Evolutionary conservation across 805 yeast species (phyloP).

Genomic region (Candida coquimbonensis): DNA sequence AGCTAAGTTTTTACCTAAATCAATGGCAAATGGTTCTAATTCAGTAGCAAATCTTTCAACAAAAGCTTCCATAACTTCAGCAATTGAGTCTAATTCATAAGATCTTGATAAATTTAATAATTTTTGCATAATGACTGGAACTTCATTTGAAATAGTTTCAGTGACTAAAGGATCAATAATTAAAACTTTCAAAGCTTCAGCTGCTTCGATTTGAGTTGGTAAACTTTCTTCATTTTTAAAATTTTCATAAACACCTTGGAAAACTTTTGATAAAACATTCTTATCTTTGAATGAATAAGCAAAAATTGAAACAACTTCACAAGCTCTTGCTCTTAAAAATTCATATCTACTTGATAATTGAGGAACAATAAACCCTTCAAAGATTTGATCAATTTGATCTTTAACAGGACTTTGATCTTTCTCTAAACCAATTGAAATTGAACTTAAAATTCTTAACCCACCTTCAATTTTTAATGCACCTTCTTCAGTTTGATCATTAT

Average conservation of each 20-base stretch:
- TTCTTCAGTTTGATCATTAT: slow-evolving; percentile 26
- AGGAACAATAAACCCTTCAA: slow-evolving; percentile 63
- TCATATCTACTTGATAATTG: slow-evolving; percentile 53
- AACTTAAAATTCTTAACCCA: slow-evolving; percentile 70
- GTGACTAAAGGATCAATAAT: slow-evolving; percentile 63
- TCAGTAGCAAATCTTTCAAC: slow-evolving; percentile 84
- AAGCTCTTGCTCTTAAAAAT: slow-evolving; percentile 71
- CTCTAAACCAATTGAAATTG: slow-evolving; percentile 48
- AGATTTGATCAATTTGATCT: slow-evolving; percentile 60
- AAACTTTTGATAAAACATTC: slow-evolving; percentile 32
- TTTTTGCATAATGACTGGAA: slow-evolving; percentile 77
- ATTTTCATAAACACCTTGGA: slow-evolving; percentile 33
- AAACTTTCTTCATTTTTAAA: slow-evolving; percentile 38
- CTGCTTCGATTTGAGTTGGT: slow-evolving; percentile 82
- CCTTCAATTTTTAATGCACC: slow-evolving; percentile 71
- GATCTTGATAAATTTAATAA: slow-evolving; percentile 68
- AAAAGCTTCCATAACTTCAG: slow-evolving; percentile 92
- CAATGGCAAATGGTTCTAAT: slow-evolving; percentile 79
- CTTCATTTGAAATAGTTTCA: slow-evolving; percentile 60
- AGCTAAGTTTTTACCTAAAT: slow-evolving; percentile 51
- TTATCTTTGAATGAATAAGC: slow-evolving; percentile 29
- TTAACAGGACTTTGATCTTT: slow-evolving; percentile 45
- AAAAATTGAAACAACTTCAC: slow-evolving; percentile 48
- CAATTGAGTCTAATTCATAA: slow-evolving; percentile 78
- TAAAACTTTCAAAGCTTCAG: slow-evolving; percentile 79